Evolutionary conservation across 495 filamentous ascomycete genomes (phyloP).

Genomic region (Apodospora peruviana): DNA sequence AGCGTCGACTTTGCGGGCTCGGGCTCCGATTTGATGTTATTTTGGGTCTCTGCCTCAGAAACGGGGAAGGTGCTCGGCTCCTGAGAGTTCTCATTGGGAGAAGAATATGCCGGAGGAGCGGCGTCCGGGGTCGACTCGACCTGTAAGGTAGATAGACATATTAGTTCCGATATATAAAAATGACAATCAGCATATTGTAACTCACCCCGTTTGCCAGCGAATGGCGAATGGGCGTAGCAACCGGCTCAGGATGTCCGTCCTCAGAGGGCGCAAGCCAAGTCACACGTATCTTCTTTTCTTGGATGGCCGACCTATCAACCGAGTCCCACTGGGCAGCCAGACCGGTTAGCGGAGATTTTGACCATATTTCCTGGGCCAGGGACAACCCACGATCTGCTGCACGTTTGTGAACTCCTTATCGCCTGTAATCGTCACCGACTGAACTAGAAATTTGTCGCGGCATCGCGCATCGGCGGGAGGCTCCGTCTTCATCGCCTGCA

Average conservation of each 20-base stretch:
- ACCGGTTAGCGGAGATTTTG: slow-evolving; percentile 20
- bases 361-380: not conserved
- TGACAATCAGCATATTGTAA: not conserved
- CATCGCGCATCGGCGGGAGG: slow-evolving; percentile 80
- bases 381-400: slow-evolving; percentile 64
- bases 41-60: slow-evolving; percentile 25
- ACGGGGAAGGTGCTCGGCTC: slow-evolving; percentile 8
- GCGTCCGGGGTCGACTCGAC: slow-evolving; percentile 25
- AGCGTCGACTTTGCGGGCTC: slow-evolving; percentile 24
- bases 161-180: not conserved
- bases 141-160: slow-evolving; percentile 8
- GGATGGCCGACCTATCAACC: slow-evolving; percentile 68
- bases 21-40: slow-evolving; percentile 35
- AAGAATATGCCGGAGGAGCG: slow-evolving; percentile 23
- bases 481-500: slow-evolving; percentile 97
- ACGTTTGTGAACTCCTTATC: slow-evolving; percentile 79
- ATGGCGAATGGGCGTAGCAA: slow-evolving; percentile 22
- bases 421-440: slow-evolving; percentile 78
- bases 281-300: slow-evolving; percentile 97
- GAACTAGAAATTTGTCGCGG: slow-evolving; percentile 97
- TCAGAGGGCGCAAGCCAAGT: slow-evolving; percentile 55
- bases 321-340: slow-evolving; percentile 57
- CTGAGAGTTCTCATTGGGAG: slow-evolving; percentile 17
- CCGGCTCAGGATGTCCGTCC: slow-evolving; percentile 11
- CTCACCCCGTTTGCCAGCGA: slow-evolving; percentile 24